A percentile compares a stretch with the other conserved stretches of the same genome.
Conservation (phyloP, 192 early-diverging fungal species). For the Backusella australiensis region DNA sequence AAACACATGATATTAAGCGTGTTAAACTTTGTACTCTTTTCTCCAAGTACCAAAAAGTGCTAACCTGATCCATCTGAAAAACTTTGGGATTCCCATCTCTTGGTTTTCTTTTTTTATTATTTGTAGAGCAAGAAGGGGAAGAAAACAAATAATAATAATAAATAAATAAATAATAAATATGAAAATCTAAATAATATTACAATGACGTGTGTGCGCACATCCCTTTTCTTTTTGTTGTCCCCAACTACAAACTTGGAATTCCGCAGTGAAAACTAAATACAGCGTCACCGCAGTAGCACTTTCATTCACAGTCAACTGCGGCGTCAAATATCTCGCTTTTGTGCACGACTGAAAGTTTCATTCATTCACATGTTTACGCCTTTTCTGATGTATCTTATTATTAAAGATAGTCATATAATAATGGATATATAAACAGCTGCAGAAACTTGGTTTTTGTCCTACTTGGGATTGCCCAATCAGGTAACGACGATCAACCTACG, state of each 20-base stretch:
- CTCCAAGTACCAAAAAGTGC: not conserved
- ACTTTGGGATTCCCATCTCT: conserved; percentile 86
- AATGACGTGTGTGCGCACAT: not conserved
- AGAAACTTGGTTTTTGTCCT: not conserved
- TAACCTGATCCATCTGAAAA: conserved; percentile 95
- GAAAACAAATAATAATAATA: not conserved
- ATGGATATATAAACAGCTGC: not conserved
- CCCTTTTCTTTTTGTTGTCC: not conserved
- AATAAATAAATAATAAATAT: not conserved
- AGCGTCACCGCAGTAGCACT: not conserved
- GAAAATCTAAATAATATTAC: not conserved
- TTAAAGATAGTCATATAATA: no score
- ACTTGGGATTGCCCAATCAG: not conserved
- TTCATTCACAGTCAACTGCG: not conserved
- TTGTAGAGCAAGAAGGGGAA: not conserved
- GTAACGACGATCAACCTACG: not conserved
- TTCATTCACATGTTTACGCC: not conserved
- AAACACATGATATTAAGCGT: not conserved
- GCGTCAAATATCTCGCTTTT: not conserved
- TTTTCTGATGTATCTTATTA: not conserved
- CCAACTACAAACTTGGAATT: not conserved
- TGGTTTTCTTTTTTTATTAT: not conserved
- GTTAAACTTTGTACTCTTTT: no score
- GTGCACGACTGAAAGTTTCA: not conserved
- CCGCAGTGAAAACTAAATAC: not conserved